Evolutionary conservation across 768 basidiomycete genomes (phyloP), one percentile per base, ranked within the genome.

Genomic region (Lepiota subincarnata): DNA sequence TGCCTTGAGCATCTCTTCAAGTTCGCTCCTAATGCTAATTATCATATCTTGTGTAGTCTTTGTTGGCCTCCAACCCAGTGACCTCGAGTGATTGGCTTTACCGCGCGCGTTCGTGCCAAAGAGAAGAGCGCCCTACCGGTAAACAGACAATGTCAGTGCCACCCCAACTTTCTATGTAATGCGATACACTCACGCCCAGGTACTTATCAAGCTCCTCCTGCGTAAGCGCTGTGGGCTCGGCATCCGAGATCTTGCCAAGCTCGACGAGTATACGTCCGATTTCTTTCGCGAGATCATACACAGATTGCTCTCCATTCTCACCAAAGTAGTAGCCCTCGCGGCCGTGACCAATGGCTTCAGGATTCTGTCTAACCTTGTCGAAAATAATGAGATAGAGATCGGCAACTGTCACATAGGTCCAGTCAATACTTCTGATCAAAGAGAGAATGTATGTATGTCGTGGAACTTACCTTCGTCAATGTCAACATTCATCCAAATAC

Each of bases 401-500:
- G 8, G 73, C 72, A 16, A 73, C 79, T 80, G 57, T 31, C 31
- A 8, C 7, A n/a, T n/a, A n/a, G 6, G 19, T 5, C 22, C 14
- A n/a, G 20, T n/a, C 13, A 47, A 40, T 3, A 39, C 35, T 11
- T 24, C 34, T 18, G 11, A 48, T 37, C 22, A 20, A 7, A 24
- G n/a, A 34, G 34, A 31, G 3, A 20, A 31, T 4, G 10, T 31
- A 31, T 22, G 16, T 24, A 5, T 11, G 6, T 12, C 7, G 5
- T 38, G 24, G 7, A 28, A 12, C 68, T 47, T 46, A 78, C 80
- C 67, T 31, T 85, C 82, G 39, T 76, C 66, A 48, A 84, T 73
- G 54, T 83, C 73, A 18, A 85, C 77, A 55, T 81, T 69, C 1
- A 73, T 70, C 81, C 81, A 83, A 20, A 75, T 58, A 39, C 81